A percentile compares a stretch with the other conserved stretches of the same genome.
Conservation (phyloP, 2,329 filamentous ascomycete genomes). For the Phaeophleospora eucalypticola region DNA sequence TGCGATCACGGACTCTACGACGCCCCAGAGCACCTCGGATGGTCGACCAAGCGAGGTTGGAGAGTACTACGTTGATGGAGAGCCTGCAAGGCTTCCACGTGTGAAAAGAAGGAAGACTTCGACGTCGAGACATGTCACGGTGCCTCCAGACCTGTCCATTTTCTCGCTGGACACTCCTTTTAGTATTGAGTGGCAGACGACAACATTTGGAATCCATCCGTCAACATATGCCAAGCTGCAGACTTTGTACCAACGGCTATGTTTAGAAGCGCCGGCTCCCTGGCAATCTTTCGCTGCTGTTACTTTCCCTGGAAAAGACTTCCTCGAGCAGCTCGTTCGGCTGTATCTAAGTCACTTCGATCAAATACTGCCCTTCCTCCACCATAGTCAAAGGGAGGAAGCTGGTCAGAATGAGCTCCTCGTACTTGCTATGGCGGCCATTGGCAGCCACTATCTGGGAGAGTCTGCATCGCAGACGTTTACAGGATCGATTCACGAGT, state of each 20-base stretch:
- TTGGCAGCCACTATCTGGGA: slow-evolving; percentile 27
- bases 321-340: slow-evolving; percentile 24
- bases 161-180: not conserved
- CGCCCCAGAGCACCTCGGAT: slow-evolving; percentile 5
- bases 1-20: slow-evolving; percentile 8
- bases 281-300: slow-evolving; percentile 18
- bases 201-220: not conserved
- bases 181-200: not conserved
- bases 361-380: slow-evolving; percentile 30
- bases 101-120: slow-evolving; percentile 18
- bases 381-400: too few species aligned
- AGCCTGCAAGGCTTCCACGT: slow-evolving; percentile 21
- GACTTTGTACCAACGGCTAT: slow-evolving; percentile 13
- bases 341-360: slow-evolving; percentile 30
- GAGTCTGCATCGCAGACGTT: slow-evolving; percentile 4
- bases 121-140: not conserved
- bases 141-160: not conserved
- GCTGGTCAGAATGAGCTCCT: slow-evolving; percentile 23
- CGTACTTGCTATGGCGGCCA: slow-evolving; percentile 27
- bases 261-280: slow-evolving; percentile 6
- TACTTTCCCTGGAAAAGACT: slow-evolving; percentile 22
- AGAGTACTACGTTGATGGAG: slow-evolving; percentile 26
- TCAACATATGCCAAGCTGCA: slow-evolving; percentile 13
- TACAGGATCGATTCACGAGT: slow-evolving; percentile 17
- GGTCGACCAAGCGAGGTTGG: too few species aligned